These are phyloP conservation scores for Sonneratia caseolaris DNA, from an alignment of 345 rosid genomes.

Conservation along the genomic window DNA sequence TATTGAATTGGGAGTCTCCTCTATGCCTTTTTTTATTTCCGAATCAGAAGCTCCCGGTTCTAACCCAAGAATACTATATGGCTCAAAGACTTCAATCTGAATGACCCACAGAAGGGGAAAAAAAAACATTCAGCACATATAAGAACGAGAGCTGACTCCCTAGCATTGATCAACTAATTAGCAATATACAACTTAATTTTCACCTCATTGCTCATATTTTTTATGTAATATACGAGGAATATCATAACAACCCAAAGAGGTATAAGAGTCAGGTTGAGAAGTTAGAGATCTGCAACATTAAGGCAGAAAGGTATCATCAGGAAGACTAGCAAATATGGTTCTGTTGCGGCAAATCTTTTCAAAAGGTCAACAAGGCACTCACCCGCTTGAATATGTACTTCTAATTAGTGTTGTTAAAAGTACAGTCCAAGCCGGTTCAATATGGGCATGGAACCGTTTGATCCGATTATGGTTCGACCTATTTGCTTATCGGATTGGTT, in stretches of 20 bases:
- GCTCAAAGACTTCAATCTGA: slow-evolving; percentile 89
- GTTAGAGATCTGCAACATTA: slow-evolving; percentile 64
- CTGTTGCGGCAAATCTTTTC: background rate
- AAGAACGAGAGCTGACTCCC: background rate
- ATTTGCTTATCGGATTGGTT: too few relatives aligned
- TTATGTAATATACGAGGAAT: slow-evolving; percentile 79
- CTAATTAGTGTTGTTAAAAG: slow-evolving; percentile 9
- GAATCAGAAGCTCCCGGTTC: slow-evolving; percentile 75
- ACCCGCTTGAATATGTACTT: slow-evolving; percentile 79
- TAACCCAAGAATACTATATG: slow-evolving; percentile 73
- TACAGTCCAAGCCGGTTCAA: too few relatives aligned
- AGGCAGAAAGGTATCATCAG: background rate
- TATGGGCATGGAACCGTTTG: too few relatives aligned
- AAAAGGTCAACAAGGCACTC: slow-evolving; percentile 6
- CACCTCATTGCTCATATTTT: slow-evolving; percentile 82
- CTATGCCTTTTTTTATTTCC: slow-evolving; percentile 80
- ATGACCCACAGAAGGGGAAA: background rate
- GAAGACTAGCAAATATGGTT: background rate
- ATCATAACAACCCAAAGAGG: slow-evolving; percentile 83
- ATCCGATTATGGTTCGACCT: too few relatives aligned
- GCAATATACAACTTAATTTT: background rate
- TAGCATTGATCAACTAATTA: background rate
- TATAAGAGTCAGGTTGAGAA: slow-evolving; percentile 78
- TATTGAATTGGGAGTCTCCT: slow-evolving; percentile 80
- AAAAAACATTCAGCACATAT: background rate